These are phyloP conservation scores for Gymnopilus dilepis DNA, from an alignment of 768 basidiomycete species.

Conservation along the genomic window DNA sequence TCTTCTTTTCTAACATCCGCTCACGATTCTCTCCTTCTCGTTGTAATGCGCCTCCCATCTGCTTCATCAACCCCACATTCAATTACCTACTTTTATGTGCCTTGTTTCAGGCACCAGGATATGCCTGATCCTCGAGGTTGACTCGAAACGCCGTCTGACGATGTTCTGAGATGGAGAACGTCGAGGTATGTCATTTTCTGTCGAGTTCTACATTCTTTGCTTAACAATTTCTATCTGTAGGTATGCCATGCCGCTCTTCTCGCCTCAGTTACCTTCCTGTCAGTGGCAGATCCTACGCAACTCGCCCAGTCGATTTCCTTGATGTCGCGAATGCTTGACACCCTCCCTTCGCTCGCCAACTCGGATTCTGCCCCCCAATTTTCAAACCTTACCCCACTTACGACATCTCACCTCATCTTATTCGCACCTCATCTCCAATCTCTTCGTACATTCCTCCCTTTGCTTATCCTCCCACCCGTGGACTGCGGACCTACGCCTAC, in stretches of 20 bases:
- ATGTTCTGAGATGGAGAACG: constrained; percentile 54
- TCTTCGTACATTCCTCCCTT: constrained; percentile 71
- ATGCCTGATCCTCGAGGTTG: not conserved
- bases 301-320: constrained; percentile 64
- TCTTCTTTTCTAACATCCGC: too few species aligned
- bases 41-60: too few species aligned
- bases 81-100: too few species aligned
- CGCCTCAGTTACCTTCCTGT: constrained; percentile 72
- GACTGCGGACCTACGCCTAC: constrained; percentile 59
- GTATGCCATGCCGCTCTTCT: constrained; percentile 76
- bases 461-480: constrained; percentile 65
- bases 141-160: not conserved
- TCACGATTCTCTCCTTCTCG: too few species aligned
- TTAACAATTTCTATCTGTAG: constrained; percentile 36
- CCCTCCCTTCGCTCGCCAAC: constrained; percentile 58
- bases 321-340: constrained; percentile 76
- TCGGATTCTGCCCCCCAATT: constrained; percentile 26
- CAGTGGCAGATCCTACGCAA: constrained; percentile 63
- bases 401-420: constrained; percentile 67
- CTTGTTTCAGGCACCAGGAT: not conserved
- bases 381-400: constrained; percentile 69
- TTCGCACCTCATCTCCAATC: constrained; percentile 75
- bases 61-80: too few species aligned
- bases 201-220: not conserved
- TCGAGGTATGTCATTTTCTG: constrained; percentile 51